Conservation (phyloP, 345 rosid genomes). For the Eucalyptus erythrocorys region DNA sequence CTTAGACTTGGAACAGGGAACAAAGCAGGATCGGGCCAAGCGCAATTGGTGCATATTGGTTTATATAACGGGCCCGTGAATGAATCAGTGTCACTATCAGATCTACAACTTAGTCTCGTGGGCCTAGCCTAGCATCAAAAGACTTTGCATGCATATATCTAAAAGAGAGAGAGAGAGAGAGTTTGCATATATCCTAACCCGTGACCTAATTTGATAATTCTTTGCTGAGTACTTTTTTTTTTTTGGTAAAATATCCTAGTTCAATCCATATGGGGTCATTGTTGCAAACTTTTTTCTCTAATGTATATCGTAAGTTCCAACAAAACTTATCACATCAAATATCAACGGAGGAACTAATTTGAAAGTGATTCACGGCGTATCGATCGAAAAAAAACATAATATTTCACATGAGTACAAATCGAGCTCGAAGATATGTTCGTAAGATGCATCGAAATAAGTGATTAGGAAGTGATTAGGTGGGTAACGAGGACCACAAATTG, state of each 20-base stretch:
- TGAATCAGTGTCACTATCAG: background rate
- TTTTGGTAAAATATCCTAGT: no score
- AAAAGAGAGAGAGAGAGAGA: background rate
- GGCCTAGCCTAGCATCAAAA: background rate
- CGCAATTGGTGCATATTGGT: background rate
- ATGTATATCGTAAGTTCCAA: no score
- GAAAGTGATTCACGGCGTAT: accelerated
- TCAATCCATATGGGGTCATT: background rate
- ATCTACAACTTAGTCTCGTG: background rate
- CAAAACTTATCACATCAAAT: background rate
- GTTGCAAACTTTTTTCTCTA: no score
- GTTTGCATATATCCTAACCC: background rate
- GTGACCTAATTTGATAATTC: background rate
- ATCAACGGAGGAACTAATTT: accelerated
- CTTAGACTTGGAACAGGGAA: background rate
- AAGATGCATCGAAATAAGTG: background rate
- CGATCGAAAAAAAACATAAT: no score
- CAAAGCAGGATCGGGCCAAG: background rate
- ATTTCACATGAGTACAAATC: background rate
- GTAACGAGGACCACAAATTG: background rate
- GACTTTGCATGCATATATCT: background rate
- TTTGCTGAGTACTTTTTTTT: background rate
- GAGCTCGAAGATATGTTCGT: background rate
- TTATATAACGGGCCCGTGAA: background rate
- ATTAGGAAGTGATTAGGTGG: background rate